These are phyloP conservation scores for Globisporangium paddicum DNA, from an alignment of 352 stramenopile species.

Conservation along the genomic window DNA sequence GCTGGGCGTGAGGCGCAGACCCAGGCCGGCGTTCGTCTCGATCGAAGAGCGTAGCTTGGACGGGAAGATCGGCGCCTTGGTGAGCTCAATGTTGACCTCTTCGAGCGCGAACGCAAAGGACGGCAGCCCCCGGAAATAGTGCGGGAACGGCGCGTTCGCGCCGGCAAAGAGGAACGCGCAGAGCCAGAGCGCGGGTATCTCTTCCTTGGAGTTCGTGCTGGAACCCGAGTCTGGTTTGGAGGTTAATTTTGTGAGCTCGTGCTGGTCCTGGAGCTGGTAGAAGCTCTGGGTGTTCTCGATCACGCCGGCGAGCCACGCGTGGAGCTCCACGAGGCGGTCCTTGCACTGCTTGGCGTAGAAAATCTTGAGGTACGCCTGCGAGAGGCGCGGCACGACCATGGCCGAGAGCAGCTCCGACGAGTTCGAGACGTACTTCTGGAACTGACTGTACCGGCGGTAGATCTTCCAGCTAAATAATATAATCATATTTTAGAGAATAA, in stretches of 20 bases:
- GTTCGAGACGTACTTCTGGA: conserved; percentile 69
- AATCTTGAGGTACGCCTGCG: conserved; percentile 76
- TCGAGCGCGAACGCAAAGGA: conserved; percentile 69
- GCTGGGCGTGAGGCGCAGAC: conserved; percentile 50
- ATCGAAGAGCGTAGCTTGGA: conserved; percentile 69
- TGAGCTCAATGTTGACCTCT: conserved; percentile 63
- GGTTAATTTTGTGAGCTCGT: neutral
- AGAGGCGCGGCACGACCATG: conserved; percentile 57
- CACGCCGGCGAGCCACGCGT: conserved; percentile 59
- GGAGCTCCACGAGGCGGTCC: conserved; percentile 70
- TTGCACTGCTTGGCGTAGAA: conserved; percentile 77
- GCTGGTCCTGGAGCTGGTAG: conserved; percentile 21
- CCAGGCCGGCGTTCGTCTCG: conserved; percentile 42
- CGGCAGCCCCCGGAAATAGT: conserved; percentile 59
- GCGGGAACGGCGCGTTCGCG: conserved; percentile 68
- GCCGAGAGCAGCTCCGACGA: conserved; percentile 49
- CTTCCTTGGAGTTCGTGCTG: conserved; percentile 11
- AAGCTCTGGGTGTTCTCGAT: conserved; percentile 69
- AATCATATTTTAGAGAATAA: too few relatives aligned
- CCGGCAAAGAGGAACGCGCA: conserved; percentile 68
- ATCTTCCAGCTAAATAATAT: conserved; percentile 58
- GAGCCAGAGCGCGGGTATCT: conserved; percentile 51
- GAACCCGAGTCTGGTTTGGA: conserved; percentile 1
- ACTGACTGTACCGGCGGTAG: conserved; percentile 81
- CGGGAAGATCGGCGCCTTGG: conserved; percentile 43